Percentiles rank a stretch among this genome's conserved stretches.
Evolutionary conservation across 2,329 filamentous ascomycete species (phyloP).

Genomic region (Clarireedia paspali): DNA sequence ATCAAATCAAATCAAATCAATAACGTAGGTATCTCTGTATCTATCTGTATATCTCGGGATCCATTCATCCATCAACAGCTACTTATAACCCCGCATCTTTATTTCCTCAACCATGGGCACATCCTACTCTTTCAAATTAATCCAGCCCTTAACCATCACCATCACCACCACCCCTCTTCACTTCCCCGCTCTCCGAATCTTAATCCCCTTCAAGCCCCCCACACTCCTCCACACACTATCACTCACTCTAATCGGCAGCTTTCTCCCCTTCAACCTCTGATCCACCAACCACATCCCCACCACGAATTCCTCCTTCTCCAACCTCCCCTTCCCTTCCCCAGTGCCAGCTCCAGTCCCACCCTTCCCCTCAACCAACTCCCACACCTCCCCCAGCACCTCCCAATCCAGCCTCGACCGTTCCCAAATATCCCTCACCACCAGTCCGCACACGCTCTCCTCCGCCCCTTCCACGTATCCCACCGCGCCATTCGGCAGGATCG

Average conservation of each 20-base stretch:
- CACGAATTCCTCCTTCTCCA: slow-evolving; percentile 67
- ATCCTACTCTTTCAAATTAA: too few species aligned
- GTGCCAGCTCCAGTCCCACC: slow-evolving; percentile 52
- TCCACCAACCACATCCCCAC: slow-evolving; percentile 80
- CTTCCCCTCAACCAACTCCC: slow-evolving; percentile 66
- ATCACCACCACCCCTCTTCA: neutral
- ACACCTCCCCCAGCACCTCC: slow-evolving; percentile 67
- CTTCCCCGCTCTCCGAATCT: slow-evolving; percentile 16
- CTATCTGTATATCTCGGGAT: too few species aligned
- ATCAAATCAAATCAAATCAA: too few species aligned
- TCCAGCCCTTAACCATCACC: neutral
- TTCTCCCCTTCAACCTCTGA: slow-evolving; percentile 70
- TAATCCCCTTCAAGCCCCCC: slow-evolving; percentile 33
- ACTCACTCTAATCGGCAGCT: slow-evolving; percentile 62
- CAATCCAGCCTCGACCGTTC: slow-evolving; percentile 56
- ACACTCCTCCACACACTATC: slow-evolving; percentile 73
- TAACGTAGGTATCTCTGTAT: too few species aligned
- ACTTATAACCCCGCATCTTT: too few species aligned
- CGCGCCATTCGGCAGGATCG: slow-evolving; percentile 68
- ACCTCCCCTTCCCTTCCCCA: slow-evolving; percentile 54
- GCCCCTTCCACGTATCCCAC: slow-evolving; percentile 60
- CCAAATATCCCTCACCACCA: slow-evolving; percentile 63
- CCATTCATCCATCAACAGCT: too few species aligned
- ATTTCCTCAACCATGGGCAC: too few species aligned
- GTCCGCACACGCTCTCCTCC: slow-evolving; percentile 38